Evolutionary conservation across 176 grass and related monocot species (phyloP), one percentile per base, ranked within the genome.

Genomic region (Bothriochloa decipiens): DNA sequence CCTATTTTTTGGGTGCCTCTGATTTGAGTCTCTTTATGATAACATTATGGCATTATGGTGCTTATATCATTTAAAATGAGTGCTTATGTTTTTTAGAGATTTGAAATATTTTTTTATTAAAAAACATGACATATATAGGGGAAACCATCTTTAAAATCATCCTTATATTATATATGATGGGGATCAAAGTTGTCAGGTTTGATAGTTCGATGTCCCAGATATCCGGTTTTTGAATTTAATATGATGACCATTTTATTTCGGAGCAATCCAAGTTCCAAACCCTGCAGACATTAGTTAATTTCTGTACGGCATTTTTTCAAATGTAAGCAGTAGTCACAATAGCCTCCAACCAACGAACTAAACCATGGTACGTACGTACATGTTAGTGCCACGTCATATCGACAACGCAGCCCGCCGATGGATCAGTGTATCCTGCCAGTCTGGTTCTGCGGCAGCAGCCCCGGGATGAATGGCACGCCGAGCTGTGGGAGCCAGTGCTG

Each of bases 381-480:
- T 70, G 40, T 74, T 3, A 37, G 60, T 49, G 42, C 81, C 81
- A 83, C 60, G 40, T 42, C 40, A 41, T 9, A 52, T 84, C 27
- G 70, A 17, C 70, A 17, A 5, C 29, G 18, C 63, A 49, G 26
- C 8, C 42, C 78, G 26, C n/a, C 39, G 11, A 5, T 3, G 1
- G 35, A 25, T 45, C 25, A 85, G 82, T 91, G 91, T 86, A 84
- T 81, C 80, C 87, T 84, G 16, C 32, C 73, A 15, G 81, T 2
- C 49, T 87, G 9, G 1, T 42, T 9, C 84, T 81, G 72, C 40
- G 88, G 90, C 70, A 92, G 57, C 39, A 95, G 45, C 7, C 90
- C 90, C 2, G 85, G 75, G 76, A 87, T 90, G 83, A 73, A 95
- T 0, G 93, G 93, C 65, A 92, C 93, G 58, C 80, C 93, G 66